Evolutionary conservation across 2,329 filamentous ascomycete genomes (phyloP).

Genomic region (Pleochaeta shiraiana): DNA sequence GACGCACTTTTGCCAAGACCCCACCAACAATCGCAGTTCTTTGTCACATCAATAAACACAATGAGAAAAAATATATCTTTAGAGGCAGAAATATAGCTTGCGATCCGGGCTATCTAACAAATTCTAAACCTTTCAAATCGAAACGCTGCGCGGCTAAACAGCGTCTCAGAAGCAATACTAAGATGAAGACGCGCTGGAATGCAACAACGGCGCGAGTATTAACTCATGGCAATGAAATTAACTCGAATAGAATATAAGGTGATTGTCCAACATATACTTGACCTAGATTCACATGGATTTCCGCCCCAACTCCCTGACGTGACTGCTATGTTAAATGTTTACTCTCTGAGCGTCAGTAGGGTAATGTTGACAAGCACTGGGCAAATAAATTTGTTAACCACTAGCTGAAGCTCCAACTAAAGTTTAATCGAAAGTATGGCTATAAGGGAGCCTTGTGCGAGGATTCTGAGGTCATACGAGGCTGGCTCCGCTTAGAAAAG

Average conservation of each 20-base stretch:
- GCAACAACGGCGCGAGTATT: not conserved
- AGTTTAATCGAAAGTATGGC: slow-evolving; percentile 9
- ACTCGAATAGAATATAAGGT: slow-evolving; percentile 8
- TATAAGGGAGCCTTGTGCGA: slow-evolving; percentile 9
- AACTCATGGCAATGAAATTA: not conserved
- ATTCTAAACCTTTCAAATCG: not conserved
- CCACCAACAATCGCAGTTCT: too few relatives aligned
- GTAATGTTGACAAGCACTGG: slow-evolving; percentile 6
- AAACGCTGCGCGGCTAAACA: not conserved
- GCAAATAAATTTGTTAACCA: slow-evolving; percentile 7
- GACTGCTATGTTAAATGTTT: slow-evolving; percentile 10
- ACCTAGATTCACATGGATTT: slow-evolving; percentile 9
- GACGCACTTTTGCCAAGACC: too few relatives aligned
- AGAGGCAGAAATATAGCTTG: not conserved
- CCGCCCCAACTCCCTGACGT: slow-evolving; percentile 7
- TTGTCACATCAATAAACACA: too few relatives aligned
- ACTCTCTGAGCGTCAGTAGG: not conserved
- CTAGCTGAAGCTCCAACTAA: slow-evolving; percentile 6
- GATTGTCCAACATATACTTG: slow-evolving; percentile 9
- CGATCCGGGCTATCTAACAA: not conserved
- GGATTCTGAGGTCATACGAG: slow-evolving; percentile 9
- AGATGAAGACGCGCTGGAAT: too few relatives aligned
- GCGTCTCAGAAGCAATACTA: too few relatives aligned
- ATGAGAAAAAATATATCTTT: too few relatives aligned
- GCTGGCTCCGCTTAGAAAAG: slow-evolving; percentile 9